Evolutionary conservation across 768 basidiomycete species (phyloP).

Genomic region (Russula sp.): DNA sequence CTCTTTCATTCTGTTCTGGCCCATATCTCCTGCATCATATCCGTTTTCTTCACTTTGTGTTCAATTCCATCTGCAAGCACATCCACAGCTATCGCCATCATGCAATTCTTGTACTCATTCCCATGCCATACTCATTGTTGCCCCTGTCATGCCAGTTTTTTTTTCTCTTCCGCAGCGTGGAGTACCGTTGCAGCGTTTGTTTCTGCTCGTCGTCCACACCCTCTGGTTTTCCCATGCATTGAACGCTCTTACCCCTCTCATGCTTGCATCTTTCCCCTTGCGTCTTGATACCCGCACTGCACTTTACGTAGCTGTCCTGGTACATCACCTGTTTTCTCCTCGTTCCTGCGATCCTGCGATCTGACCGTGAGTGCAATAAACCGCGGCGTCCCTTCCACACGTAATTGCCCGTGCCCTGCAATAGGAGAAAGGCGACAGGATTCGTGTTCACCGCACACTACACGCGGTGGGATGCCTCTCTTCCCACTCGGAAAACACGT

Average conservation of each 20-base stretch:
- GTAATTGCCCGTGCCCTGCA: constrained; percentile 8
- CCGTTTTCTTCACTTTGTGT: constrained; percentile 7
- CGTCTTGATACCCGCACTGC: constrained; percentile 19
- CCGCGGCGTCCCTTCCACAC: constrained; percentile 14
- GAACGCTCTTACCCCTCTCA: constrained; percentile 10
- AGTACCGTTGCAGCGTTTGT: constrained; percentile 3
- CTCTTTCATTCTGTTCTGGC: not conserved
- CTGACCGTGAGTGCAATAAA: constrained; percentile 19
- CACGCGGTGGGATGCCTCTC: not conserved
- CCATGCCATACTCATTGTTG: constrained; percentile 27
- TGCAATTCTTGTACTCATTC: constrained; percentile 25
- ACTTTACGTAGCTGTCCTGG: constrained; percentile 23
- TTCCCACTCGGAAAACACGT: constrained; percentile 12
- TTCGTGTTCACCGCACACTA: constrained; percentile 9
- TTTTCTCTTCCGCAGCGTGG: not conserved
- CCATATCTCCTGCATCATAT: constrained; percentile 22
- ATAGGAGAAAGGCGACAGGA: not conserved
- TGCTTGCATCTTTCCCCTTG: constrained; percentile 12
- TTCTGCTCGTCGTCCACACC: constrained; percentile 6
- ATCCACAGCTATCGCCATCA: constrained; percentile 26
- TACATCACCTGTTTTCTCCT: constrained; percentile 15
- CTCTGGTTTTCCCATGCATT: constrained; percentile 7
- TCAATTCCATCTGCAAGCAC: constrained; percentile 21
- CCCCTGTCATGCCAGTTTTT: constrained; percentile 3
- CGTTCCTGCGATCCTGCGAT: constrained; percentile 2